Evolutionary conservation across 345 rosid species (phyloP).

Genomic region (Aurinia saxatilis): DNA sequence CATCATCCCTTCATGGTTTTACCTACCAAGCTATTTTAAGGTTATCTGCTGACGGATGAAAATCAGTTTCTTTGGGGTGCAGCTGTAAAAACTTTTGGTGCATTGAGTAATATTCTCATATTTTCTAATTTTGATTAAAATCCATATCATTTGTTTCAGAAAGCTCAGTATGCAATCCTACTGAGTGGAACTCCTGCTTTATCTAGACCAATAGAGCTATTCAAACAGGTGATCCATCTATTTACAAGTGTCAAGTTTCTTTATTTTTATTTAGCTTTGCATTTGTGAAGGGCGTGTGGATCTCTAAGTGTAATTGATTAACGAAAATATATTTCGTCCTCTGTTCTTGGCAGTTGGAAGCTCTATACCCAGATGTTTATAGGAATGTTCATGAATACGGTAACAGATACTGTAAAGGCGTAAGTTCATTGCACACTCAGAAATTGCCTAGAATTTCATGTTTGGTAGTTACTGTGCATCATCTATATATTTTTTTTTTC

Average conservation of each 20-base stretch:
- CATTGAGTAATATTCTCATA: conserved; percentile 1
- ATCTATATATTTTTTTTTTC: neutral
- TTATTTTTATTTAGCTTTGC: neutral
- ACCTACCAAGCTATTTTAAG: neutral
- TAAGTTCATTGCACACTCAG: conserved; percentile 32
- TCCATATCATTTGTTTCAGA: conserved; percentile 42
- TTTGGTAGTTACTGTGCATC: conserved; percentile 2
- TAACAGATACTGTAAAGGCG: conserved; percentile 84
- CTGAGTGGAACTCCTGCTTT: conserved; percentile 98
- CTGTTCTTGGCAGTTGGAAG: conserved; percentile 64
- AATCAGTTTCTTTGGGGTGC: neutral
- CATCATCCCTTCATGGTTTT: neutral
- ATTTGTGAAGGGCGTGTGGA: neutral
- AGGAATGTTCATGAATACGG: conserved; percentile 82
- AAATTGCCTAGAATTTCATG: neutral
- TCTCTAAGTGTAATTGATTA: neutral
- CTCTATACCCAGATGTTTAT: conserved; percentile 82
- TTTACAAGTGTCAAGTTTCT: neutral
- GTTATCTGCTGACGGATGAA: neutral
- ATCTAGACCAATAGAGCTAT: conserved; percentile 91
- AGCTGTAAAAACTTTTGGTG: neutral
- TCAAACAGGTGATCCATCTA: conserved; percentile 62
- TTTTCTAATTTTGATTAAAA: neutral
- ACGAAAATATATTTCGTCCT: neutral
- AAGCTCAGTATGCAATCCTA: conserved; percentile 75